Conservation (phyloP, 441 rosid species). For the Manihot esculenta region DNA sequence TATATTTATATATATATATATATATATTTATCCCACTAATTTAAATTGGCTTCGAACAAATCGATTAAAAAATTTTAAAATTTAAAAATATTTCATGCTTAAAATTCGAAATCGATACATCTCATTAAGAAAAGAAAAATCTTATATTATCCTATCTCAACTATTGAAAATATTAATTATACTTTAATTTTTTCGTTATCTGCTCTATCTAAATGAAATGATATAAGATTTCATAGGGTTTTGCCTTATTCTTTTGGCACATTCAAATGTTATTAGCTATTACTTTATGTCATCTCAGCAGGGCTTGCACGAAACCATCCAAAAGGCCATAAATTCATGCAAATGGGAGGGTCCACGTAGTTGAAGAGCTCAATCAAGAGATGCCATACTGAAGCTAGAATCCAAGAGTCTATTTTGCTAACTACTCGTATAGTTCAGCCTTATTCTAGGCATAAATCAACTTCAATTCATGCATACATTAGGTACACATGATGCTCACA, state of each 20-base stretch:
- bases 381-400: neutral
- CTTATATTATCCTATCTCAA: too few relatives aligned
- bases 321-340: neutral
- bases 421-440: neutral
- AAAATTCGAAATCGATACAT: too few relatives aligned
- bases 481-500: neutral
- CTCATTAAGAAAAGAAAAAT: too few relatives aligned
- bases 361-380: neutral
- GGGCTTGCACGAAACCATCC: neutral
- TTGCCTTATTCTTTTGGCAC: slow-evolving; percentile 6
- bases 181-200: neutral
- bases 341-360: neutral
- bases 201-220: too few relatives aligned
- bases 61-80: too few relatives aligned
- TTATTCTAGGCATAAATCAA: neutral
- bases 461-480: neutral
- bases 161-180: too few relatives aligned
- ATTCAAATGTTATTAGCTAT: neutral
- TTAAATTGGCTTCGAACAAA: too few relatives aligned
- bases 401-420: slow-evolving; percentile 9
- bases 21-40: too few relatives aligned
- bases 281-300: neutral
- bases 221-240: neutral
- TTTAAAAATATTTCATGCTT: too few relatives aligned
- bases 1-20: too few relatives aligned